Evolutionary conservation across 202 grass and related monocot genomes (phyloP).

Genomic region (Hordeum pubiflorum): DNA sequence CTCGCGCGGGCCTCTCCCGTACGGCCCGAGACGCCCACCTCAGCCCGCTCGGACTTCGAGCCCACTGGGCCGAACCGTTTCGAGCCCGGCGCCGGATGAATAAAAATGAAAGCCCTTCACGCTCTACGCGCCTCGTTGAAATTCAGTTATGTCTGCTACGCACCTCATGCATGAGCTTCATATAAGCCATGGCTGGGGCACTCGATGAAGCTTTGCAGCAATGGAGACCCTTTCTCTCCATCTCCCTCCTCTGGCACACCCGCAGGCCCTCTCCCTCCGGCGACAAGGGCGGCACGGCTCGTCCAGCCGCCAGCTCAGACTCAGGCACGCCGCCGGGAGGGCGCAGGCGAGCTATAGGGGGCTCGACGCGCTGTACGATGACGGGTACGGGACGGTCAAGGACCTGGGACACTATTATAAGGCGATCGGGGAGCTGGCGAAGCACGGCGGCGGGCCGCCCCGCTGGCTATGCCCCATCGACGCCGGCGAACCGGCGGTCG

Average conservation of each 20-base stretch:
- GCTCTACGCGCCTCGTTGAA: conserved; percentile 18
- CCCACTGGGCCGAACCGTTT: not conserved
- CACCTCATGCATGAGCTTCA: not conserved
- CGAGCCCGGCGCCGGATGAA: no score
- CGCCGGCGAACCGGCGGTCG: conserved; percentile 1
- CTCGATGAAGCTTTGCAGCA: not conserved
- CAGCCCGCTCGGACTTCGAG: not conserved
- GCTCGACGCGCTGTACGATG: conserved; percentile 46
- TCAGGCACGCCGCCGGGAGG: not conserved
- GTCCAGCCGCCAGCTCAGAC: not conserved
- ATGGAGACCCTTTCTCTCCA: conserved; percentile 34
- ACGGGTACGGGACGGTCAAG: conserved; percentile 38
- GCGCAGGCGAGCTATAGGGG: conserved; percentile 42
- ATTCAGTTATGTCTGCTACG: conserved; percentile 31
- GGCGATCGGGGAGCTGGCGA: conserved; percentile 23
- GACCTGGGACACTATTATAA: conserved; percentile 40
- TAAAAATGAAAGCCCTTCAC: not conserved
- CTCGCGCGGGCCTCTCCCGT: not conserved
- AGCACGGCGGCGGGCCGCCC: conserved; percentile 40
- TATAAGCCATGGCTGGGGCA: not conserved
- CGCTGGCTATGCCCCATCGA: conserved; percentile 52
- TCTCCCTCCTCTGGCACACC: not conserved
- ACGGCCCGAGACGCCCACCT: not conserved
- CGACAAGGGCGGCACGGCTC: not conserved
- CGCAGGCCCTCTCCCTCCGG: not conserved